A percentile compares a stretch with the other conserved stretches of the same genome.
Conservation (phyloP, 805 yeast genomes). For the Pachysolen tannophilus region DNA sequence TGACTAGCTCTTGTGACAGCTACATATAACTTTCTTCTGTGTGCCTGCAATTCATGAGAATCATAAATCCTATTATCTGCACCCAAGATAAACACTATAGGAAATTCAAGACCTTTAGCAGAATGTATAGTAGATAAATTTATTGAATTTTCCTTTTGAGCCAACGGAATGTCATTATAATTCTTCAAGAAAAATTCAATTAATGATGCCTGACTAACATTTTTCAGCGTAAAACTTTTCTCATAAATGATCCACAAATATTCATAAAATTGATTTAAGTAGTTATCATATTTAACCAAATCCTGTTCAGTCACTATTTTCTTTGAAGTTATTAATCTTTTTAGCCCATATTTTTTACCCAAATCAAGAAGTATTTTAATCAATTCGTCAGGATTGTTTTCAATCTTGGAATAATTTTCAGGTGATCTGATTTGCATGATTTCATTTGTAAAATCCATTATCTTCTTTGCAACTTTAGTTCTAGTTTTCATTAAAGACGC, state of each 20-base stretch:
- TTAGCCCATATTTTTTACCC: slow-evolving; percentile 26
- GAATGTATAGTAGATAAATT: slow-evolving; percentile 65
- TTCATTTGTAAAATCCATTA: slow-evolving; percentile 9
- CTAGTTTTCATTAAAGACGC: neutral
- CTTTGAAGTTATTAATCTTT: slow-evolving; percentile 21
- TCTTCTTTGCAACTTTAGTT: slow-evolving; percentile 1
- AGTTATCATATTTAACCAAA: slow-evolving; percentile 22
- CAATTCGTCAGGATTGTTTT: slow-evolving; percentile 27
- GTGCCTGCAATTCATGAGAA: slow-evolving; percentile 16
- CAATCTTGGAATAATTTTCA: too few species aligned
- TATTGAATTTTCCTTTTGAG: slow-evolving; percentile 25
- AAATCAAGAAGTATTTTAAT: slow-evolving; percentile 25
- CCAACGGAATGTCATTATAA: slow-evolving; percentile 28
- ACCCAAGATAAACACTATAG: slow-evolving; percentile 48
- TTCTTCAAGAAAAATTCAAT: slow-evolving; percentile 31
- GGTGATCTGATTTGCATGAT: slow-evolving; percentile 14
- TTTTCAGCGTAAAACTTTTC: too few species aligned
- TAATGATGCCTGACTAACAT: slow-evolving; percentile 22
- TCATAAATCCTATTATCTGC: slow-evolving; percentile 15
- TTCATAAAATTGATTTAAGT: slow-evolving; percentile 28
- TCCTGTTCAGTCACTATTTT: too few species aligned
- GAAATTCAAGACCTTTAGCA: slow-evolving; percentile 69
- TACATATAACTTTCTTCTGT: slow-evolving; percentile 46
- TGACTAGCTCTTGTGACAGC: slow-evolving; percentile 60
- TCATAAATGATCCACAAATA: slow-evolving; percentile 23